Conservation (phyloP, 495 filamentous ascomycete genomes). For the Lasiosphaeria ovina region DNA sequence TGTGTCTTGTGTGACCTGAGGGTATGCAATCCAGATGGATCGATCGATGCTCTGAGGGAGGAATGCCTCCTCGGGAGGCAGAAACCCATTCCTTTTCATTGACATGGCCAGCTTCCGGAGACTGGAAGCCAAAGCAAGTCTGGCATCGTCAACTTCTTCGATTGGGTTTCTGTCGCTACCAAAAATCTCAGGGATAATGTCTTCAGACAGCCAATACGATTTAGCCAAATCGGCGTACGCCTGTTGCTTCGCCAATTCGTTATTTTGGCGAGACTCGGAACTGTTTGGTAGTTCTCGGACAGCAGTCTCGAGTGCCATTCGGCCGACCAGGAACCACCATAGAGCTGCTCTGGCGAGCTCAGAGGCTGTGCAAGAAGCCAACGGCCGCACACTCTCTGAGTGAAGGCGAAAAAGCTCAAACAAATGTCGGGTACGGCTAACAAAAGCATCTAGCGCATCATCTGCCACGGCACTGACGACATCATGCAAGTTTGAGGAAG, state of each 20-base stretch:
- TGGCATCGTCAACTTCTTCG: conserved; percentile 47
- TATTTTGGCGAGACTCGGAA: conserved; percentile 37
- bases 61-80: conserved; percentile 62
- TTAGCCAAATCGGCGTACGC: conserved; percentile 80
- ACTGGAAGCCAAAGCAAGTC: conserved; percentile 57
- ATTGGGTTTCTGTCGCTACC: conserved; percentile 32
- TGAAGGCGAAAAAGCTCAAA: conserved; percentile 66
- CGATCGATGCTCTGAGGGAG: conserved; percentile 67
- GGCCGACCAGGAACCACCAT: conserved; percentile 88
- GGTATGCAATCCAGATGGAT: conserved; percentile 73
- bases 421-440: conserved; percentile 62
- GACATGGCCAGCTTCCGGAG: conserved; percentile 72
- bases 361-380: conserved; percentile 55
- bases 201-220: conserved; percentile 73
- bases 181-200: conserved; percentile 58
- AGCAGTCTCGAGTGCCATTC: conserved; percentile 66
- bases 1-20: conserved; percentile 65
- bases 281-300: conserved; percentile 60
- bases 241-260: conserved; percentile 55
- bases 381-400: conserved; percentile 64
- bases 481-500: conserved; percentile 34
- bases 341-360: conserved; percentile 68
- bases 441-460: conserved; percentile 66
- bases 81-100: conserved; percentile 75
- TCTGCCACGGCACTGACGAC: conserved; percentile 49